A percentile compares a stretch with the other conserved stretches of the same genome.
phyloP scores from a whole-genome alignment of 2,329 filamentous ascomycete genomes.

The Cytospora leucostoma region DNA sequence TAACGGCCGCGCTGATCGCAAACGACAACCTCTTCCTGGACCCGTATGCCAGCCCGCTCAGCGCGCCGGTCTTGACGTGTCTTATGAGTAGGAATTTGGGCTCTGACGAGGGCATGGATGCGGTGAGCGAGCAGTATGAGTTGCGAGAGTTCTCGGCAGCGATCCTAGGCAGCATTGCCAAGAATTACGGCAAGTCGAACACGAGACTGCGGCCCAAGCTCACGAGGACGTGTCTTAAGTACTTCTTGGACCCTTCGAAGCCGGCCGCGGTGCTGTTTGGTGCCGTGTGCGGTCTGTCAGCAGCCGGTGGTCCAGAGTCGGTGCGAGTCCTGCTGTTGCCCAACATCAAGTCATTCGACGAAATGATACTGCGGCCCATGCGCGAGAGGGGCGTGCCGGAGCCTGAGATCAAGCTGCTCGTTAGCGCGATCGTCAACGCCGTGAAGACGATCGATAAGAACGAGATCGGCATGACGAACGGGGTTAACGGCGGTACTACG shows the following conservation, averaged over 20 bases:
- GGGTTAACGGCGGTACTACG: constrained; percentile 41
- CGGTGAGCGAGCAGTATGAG: constrained; percentile 67
- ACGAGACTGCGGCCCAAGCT: constrained; percentile 84
- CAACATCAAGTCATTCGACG: constrained; percentile 57
- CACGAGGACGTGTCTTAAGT: constrained; percentile 88
- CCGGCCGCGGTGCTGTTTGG: constrained; percentile 86
- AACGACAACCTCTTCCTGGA: constrained; percentile 78
- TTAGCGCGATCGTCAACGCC: constrained; percentile 58
- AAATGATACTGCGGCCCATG: constrained; percentile 54
- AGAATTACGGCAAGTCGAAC: constrained; percentile 79
- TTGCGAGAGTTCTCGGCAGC: constrained; percentile 84
- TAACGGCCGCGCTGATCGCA: constrained; percentile 79
- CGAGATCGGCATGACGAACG: constrained; percentile 40
- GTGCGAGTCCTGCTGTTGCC: constrained; percentile 58
- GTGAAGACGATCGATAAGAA: constrained; percentile 47
- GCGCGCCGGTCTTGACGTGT: constrained; percentile 88
- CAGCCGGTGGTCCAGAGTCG: constrained; percentile 69
- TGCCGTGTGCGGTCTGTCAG: constrained; percentile 76
- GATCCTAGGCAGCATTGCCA: constrained; percentile 75
- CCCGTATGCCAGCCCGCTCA: constrained; percentile 65
- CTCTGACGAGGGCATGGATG: constrained; percentile 52
- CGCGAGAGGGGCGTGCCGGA: constrained; percentile 45
- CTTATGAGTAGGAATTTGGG: constrained; percentile 83
- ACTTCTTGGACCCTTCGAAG: constrained; percentile 84
- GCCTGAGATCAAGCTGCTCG: constrained; percentile 57